Evolutionary conservation across 2,329 filamentous ascomycete species (phyloP), one percentile per base, ranked within the genome.

Genomic region (Helotiales sp.): DNA sequence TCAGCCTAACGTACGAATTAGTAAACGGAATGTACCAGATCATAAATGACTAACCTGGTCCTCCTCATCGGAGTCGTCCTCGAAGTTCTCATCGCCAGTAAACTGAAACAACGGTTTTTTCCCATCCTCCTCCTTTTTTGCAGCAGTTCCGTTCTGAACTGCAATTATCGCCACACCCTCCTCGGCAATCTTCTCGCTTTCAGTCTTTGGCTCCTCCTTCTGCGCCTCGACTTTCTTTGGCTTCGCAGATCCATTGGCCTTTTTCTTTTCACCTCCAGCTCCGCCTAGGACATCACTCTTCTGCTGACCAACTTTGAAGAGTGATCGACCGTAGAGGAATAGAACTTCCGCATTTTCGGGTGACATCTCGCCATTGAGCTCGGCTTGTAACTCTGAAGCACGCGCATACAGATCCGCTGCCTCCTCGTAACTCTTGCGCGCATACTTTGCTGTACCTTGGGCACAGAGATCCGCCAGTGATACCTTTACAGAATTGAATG

Each of bases 271-370:
- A 69, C 81, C 76, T 71, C 83, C 73, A 19, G 93, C 89, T 69
- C 89, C 89, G 31, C 95, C 95, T 33, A 99, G 81, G 24, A 99
- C 93, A 70, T 98, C 93, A 71, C 92, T 97, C 75, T 96, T 96
- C 73, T 86, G 88, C 72, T 98, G 90, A 29, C 93, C 95, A 59
- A 98, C 89, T 73, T 93, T 93, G 81, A 96, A 98, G 19, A 99
- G 79, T 56, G 91, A 91, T 71, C 93, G 90, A 13, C 95, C 95
- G 75, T 99, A 99, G 63, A 92, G 84, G 74, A 96, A 99, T 19
- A 98, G 84, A 47, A 99, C 84, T 72, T 98, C 93, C 51, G 93
- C 93, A 68, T 99, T 99, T 57, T 91, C 87, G 3, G 90, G 86
- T 15, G 86, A 86, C 81, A 96, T 90, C 75, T 98, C 95, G 73